Conservation (phyloP, 495 filamentous ascomycete species). For the Tuber calosporum region DNA sequence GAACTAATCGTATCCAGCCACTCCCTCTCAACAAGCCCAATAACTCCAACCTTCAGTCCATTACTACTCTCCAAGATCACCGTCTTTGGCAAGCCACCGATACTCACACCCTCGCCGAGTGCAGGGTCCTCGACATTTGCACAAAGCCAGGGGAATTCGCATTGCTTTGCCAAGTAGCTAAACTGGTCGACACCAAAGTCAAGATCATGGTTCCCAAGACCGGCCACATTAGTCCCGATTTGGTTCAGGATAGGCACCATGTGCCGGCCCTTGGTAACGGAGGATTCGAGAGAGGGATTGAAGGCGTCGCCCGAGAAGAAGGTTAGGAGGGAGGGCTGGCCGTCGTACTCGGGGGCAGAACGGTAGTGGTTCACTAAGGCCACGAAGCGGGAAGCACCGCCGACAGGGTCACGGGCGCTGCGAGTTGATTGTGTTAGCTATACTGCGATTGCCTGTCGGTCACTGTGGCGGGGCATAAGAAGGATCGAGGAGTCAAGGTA, state of each 20-base stretch:
- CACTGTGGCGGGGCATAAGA: neutral
- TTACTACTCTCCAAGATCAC: conserved; percentile 71
- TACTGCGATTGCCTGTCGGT: neutral
- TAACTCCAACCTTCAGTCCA: conserved; percentile 75
- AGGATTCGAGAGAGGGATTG: conserved; percentile 79
- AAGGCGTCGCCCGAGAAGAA: conserved; percentile 90
- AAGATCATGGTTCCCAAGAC: conserved; percentile 87
- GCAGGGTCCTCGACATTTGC: conserved; percentile 79
- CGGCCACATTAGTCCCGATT: conserved; percentile 66
- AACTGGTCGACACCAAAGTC: conserved; percentile 86
- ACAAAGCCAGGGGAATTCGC: conserved; percentile 80
- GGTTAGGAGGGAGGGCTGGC: conserved; percentile 60
- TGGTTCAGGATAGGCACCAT: conserved; percentile 83
- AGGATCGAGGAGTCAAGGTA: neutral
- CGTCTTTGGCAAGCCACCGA: conserved; percentile 54
- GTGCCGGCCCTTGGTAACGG: conserved; percentile 77
- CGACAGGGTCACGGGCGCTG: conserved; percentile 70
- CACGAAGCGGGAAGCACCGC: conserved; percentile 72
- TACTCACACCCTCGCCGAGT: conserved; percentile 51
- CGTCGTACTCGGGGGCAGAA: conserved; percentile 50
- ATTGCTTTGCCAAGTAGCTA: conserved; percentile 61
- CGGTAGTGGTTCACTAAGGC: conserved; percentile 69
- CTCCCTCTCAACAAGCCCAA: conserved; percentile 69
- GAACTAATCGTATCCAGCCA: conserved; percentile 84
- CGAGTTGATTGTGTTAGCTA: conserved; percentile 23